Evolutionary conservation across 2,329 filamentous ascomycete species (phyloP), one percentile per base, ranked within the genome.

Genomic region (Cephalotrichum gorgonifer): DNA sequence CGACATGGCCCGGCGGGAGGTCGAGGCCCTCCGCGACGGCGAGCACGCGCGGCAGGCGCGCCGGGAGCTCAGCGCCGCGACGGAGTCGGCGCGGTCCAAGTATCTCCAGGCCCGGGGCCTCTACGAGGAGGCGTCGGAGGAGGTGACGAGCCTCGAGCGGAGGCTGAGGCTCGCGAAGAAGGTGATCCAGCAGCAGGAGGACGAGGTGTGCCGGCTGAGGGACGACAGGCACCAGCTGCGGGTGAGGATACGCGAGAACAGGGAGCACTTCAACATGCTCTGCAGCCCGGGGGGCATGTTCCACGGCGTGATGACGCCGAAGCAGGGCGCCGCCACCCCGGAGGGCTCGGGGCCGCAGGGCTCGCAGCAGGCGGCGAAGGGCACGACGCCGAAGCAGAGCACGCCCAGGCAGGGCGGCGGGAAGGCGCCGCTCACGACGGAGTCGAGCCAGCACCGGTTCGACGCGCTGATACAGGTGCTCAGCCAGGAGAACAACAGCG

Each of bases 1-100:
- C 58, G 86, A 93, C 55, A 90, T 96, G 79, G 85, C 85, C n/a
- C 80, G 88, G 53, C 78, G 86, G 22, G 89, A 96, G 65, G 85
- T 95, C 20, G 86, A 95, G 53, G 86, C 90, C 12, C 71, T 96
- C 26, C 85, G 89, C 52, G 75, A 77, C 53, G 81, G 82, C 14
- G 86, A 93, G 60, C 78, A 85, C 60, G 78, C 80, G 47, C 78
- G 77, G 47, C 80, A 83, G 52, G 75, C 75, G 4, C 71, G 73
- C 43, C 72, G 70, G 22, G 75, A 81, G 51, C 66, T 76, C 50
- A 74, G 68, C 55, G 66, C 67, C 6, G 72, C 69, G 20, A 70
- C 74, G 3, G 75, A 81, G 46, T 73, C 74, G 22, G 70, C 75
- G 50, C 74, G 75, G 53, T 66, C 64, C 57, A 77, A 73, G 60